A percentile compares a stretch with the other conserved stretches of the same genome.
These are phyloP conservation scores for Venturiaceae sp. DNA, from an alignment of 2,329 filamentous ascomycete genomes.

Conservation along the genomic window DNA sequence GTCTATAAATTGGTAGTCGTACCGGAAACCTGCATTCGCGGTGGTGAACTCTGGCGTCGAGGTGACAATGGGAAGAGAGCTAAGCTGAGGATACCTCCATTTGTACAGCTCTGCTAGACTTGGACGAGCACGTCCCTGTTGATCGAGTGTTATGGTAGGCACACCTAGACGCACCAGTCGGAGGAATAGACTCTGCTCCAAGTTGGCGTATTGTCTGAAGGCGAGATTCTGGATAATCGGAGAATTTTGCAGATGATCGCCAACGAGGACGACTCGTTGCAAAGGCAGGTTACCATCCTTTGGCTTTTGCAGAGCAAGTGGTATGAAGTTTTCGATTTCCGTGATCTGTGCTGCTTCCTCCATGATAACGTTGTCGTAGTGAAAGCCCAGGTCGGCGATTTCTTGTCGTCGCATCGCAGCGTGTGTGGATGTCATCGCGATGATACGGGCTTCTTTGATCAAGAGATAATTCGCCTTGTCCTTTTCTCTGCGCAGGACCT, in stretches of 20 bases:
- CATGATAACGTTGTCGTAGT: conserved; percentile 96
- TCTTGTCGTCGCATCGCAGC: conserved; percentile 89
- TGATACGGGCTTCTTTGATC: conserved; percentile 89
- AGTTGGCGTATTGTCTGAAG: conserved; percentile 88
- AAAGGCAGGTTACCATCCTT: conserved; percentile 63
- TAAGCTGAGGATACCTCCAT: conserved; percentile 80
- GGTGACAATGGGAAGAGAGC: conserved; percentile 68
- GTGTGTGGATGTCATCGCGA: conserved; percentile 98
- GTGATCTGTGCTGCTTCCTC: conserved; percentile 98
- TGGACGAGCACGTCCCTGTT: conserved; percentile 83
- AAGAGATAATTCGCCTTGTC: conserved; percentile 96
- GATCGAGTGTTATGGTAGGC: conserved; percentile 81
- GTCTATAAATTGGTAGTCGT: conserved; percentile 94
- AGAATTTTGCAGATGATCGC: conserved; percentile 94
- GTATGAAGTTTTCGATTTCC: conserved; percentile 94
- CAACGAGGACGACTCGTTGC: conserved; percentile 83
- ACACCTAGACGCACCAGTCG: conserved; percentile 84
- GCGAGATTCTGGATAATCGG: conserved; percentile 91
- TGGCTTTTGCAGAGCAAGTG: conserved; percentile 80
- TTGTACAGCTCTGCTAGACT: conserved; percentile 83
- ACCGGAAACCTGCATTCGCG: conserved; percentile 86
- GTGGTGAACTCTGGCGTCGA: conserved; percentile 59
- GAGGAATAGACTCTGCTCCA: conserved; percentile 92
- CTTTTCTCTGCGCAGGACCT: conserved; percentile 77
- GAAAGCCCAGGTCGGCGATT: conserved; percentile 85